Conservation (phyloP, 1,284 basidiomycete species). For the Xanthoconium separans region DNA sequence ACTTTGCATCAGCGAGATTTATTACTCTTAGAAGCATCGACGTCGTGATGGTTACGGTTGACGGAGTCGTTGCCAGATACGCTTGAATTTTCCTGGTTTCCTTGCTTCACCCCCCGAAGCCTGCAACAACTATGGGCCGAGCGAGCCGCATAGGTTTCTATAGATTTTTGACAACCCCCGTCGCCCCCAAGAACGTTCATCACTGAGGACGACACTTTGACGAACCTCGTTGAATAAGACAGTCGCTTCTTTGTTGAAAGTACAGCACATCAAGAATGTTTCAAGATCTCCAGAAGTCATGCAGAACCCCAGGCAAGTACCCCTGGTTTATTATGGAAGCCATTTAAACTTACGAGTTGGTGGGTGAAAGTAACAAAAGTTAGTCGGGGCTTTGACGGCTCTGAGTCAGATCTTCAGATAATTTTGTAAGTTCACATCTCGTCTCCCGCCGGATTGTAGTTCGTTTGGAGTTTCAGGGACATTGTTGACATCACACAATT, state of each 20-base stretch:
- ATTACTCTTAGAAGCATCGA: slow-evolving; percentile 25
- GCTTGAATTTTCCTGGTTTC: neutral
- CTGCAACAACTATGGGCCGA: slow-evolving; percentile 1
- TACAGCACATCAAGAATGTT: slow-evolving; percentile 6
- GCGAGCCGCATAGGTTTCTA: neutral
- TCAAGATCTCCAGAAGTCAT: slow-evolving; percentile 13
- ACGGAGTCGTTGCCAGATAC: slow-evolving; percentile 11
- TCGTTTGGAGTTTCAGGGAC: slow-evolving; percentile 24
- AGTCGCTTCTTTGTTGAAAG: slow-evolving; percentile 2
- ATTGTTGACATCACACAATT: slow-evolving; percentile 20
- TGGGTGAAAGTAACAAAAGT: slow-evolving; percentile 19
- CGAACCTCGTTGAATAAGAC: slow-evolving; percentile 1
- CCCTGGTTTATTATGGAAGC: slow-evolving; percentile 32
- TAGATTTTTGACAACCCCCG: neutral
- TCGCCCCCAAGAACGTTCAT: neutral
- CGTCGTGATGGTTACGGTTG: slow-evolving; percentile 31
- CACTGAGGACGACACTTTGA: neutral
- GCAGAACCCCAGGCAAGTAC: slow-evolving; percentile 16
- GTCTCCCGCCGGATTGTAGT: slow-evolving; percentile 28
- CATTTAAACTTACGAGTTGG: slow-evolving; percentile 3
- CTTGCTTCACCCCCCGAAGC: neutral
- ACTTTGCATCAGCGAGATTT: slow-evolving; percentile 28
- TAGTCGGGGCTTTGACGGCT: slow-evolving; percentile 12
- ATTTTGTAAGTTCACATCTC: slow-evolving; percentile 13
- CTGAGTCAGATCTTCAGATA: slow-evolving; percentile 23